These are phyloP conservation scores for Monilinia fructicola DNA, from an alignment of 2,329 filamentous ascomycete species.

Conservation along the genomic window DNA sequence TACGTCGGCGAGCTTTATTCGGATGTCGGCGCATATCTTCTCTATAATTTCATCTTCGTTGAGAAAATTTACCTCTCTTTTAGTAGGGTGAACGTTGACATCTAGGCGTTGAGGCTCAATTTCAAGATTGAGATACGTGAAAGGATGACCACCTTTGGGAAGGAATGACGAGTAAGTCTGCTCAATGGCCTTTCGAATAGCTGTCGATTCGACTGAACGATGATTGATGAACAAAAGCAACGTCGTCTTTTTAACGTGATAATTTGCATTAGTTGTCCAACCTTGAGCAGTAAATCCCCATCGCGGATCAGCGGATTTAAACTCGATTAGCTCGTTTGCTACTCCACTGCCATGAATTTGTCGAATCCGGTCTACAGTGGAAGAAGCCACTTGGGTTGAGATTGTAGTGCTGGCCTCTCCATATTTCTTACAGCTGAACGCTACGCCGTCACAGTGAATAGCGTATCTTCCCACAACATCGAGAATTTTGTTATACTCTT, in stretches of 20 bases:
- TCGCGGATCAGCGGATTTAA: constrained; percentile 68
- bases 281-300: constrained; percentile 84
- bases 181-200: constrained; percentile 86
- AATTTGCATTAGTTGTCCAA: constrained; percentile 89
- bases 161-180: constrained; percentile 85
- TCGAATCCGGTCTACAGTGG: constrained; percentile 77
- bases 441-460: constrained; percentile 85
- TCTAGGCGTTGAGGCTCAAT: constrained; percentile 92
- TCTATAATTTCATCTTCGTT: constrained; percentile 97
- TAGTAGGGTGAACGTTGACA: constrained; percentile 97
- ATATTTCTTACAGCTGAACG: constrained; percentile 95
- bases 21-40: constrained; percentile 76
- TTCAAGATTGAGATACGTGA: constrained; percentile 86
- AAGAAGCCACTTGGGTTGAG: constrained; percentile 72
- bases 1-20: constrained; percentile 75
- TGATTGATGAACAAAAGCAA: constrained; percentile 96
- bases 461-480: constrained; percentile 93
- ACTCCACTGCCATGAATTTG: constrained; percentile 83
- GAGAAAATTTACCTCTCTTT: constrained; percentile 93
- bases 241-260: constrained; percentile 85
- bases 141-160: constrained; percentile 92
- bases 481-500: constrained; percentile 97
- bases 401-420: constrained; percentile 83
- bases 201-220: constrained; percentile 83
- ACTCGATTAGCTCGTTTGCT: constrained; percentile 83